Base-by-base conservation (phyloP, 2,329 filamentous ascomycete species). In the Podosphaera xanthii region DNA sequence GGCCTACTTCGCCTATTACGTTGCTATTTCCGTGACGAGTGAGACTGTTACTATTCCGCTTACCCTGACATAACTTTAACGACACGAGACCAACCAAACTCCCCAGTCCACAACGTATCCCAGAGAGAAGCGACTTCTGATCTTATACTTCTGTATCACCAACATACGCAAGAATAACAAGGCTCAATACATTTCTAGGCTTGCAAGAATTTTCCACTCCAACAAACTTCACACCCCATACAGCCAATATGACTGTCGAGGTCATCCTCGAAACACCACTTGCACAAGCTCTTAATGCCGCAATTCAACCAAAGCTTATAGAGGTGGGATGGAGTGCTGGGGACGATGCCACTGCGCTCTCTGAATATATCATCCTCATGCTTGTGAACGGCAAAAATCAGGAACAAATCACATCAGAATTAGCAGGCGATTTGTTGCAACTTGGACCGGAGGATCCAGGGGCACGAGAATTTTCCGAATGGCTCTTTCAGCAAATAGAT, bases 331-430 rank as follows among this genome's bases (percentile, higher is more conserved):
- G 92, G 91, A 89, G 83, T 62, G 83, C 85, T 36, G 86, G 84
- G 62, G 73, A 74, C 59, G 85, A 87, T 65, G 85, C 87, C 66
- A 83, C 84, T 33, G 87, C 88, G 44, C 80, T 98, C 61, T 84
- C 89, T 61, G 92, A 98, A 73, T 98, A 97, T 73, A 92, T 98
- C 65, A 85, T 97, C 61, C 81, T 97, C 63, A 96, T 97, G 91
- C 80, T 98, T 38, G 87, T 87, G 62, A 97, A 96, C 72, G 88
- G 90, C 67, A 96, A 95, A 72, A 89, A 86, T 3, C 84, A 94
- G 70, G 82, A 90, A 57, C 85, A 96, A 69, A 91, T 98, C 64
- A 86, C 89, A 8, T 76, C 80, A 50, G 92, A 98, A 70, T 81
- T 98, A 12, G 86, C 90, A 0, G 85, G 83, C 63, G 92, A 98